Base-by-base conservation (phyloP, 2,329 filamentous ascomycete genomes). In the Sphaerulina musiva region DNA sequence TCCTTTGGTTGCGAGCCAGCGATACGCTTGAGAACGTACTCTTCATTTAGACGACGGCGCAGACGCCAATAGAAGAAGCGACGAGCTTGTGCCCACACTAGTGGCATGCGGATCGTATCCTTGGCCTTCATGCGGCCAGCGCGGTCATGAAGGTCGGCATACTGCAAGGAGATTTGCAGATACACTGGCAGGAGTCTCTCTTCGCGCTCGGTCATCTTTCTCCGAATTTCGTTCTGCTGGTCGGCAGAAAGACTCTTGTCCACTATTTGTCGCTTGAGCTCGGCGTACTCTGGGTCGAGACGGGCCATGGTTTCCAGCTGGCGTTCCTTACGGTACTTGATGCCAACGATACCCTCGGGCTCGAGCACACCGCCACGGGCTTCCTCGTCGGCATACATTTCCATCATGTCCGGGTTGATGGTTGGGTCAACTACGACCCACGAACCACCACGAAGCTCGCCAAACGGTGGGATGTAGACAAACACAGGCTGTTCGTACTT, bases 11-110 rank as follows among this genome's bases (percentile, higher is more conserved):
- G 71, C 6, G 73, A 69, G 39, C 69, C 63, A 1, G 74, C 78
- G 81, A 98, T 89, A 74, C 89, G 89, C 77, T 91, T 93, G 72
- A 98, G 80, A 65, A 98, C 89, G 73, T 95, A 89, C 76, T 98
- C 93, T 77, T 98, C 93, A 74, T 95, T 97, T 70, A 98, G 80
- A 75, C 93, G 84, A 70, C 93, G 87, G 73, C 95, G 91, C 59
- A 96, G 85, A 74, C 93, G 92, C 93, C 95, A 98, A 86, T 97
- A 98, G 80, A 98, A 97, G 88, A 93, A 97, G 69, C 92, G 86
- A 62, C 93, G 86, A 8, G 92, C 85, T 65, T 95, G 87, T 70
- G 82, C 79, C 93, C 92, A 97, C 67, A 86, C 81, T 40, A 98
- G 80, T 10, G 84, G 76, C 65, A 87, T 82, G 59, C 93, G 89